A percentile compares a stretch with the other conserved stretches of the same genome.
Evolutionary conservation across 2,329 filamentous ascomycete species (phyloP).

Genomic region (Drechslerella coelobrocha): DNA sequence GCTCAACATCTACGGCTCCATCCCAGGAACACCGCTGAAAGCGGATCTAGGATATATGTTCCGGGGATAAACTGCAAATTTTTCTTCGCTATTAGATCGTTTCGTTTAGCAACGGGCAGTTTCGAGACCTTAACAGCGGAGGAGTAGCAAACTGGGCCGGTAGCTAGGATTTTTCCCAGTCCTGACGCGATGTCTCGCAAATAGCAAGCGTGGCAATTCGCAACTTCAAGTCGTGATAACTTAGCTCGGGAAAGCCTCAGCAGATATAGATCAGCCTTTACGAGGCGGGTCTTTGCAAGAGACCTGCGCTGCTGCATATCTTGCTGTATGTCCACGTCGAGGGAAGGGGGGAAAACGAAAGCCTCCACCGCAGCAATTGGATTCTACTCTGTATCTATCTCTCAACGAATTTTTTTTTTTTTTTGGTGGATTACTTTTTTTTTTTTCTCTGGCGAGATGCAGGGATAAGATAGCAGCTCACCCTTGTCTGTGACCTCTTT

Average conservation of each 20-base stretch:
- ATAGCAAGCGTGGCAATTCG: too few relatives aligned
- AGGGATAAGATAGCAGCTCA: slow-evolving; percentile 45
- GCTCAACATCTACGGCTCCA: slow-evolving; percentile 19
- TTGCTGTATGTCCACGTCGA: slow-evolving; percentile 14
- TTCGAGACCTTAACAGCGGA: slow-evolving; percentile 1
- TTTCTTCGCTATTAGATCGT: background rate
- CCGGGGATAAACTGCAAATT: slow-evolving; percentile 26
- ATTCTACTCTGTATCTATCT: slow-evolving; percentile 9
- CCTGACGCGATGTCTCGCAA: too few relatives aligned
- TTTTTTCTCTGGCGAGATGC: slow-evolving; percentile 26
- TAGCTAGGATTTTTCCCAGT: too few relatives aligned
- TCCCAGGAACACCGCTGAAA: slow-evolving; percentile 26
- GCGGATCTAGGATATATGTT: slow-evolving; percentile 34
- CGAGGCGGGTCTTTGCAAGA: background rate
- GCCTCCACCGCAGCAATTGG: too few relatives aligned
- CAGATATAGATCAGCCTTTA: background rate
- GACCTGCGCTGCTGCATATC: background rate
- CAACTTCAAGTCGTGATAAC: too few relatives aligned
- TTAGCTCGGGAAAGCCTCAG: too few relatives aligned
- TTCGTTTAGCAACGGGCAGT: background rate
- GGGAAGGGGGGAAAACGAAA: background rate
- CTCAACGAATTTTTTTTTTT: slow-evolving; percentile 46
- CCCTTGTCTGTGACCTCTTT: slow-evolving; percentile 36
- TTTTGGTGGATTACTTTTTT: slow-evolving; percentile 31
- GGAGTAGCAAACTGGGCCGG: too few relatives aligned